Evolutionary conservation across 352 stramenopile species (phyloP), one percentile per base, ranked within the genome.

Genomic region (Pythium coloratum): DNA sequence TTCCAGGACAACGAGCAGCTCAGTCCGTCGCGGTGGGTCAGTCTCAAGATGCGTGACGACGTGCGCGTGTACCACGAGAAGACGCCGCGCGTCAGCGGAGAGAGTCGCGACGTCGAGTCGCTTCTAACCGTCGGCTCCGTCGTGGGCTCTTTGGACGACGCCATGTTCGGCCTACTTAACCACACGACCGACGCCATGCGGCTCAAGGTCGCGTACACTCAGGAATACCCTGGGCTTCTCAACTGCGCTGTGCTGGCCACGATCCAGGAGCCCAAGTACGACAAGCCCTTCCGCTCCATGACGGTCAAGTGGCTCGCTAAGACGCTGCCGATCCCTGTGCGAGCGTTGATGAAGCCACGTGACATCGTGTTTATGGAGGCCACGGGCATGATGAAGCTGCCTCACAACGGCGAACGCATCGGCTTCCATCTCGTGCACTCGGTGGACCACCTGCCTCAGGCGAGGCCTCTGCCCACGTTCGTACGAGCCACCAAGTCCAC

Each of bases 401-500:
- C 36, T 0, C 47, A 55, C 47, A 82, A 64, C 2, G 77, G 80
- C 16, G 78, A 88, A 34, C 80, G 73, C 16, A 66, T 89, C 1
- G 80, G 78, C 20, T 90, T 84, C 54, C 78, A 88, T 59, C 56
- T 89, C 57, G 44, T 83, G 49, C 82, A 86, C 61, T 91, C 82
- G 12, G 62, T 91, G 42, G 61, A 66, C 53, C 58, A 69, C 26
- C 32, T 74, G 7, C 33, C 50, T 9, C 38, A 66, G 14, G 30
- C 59, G 4, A 54, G 62, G 4, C 7, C 60, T 3, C 44, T 72
- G 20, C 59, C 56, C 74, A 59, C 68, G 69, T 55, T 66, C 49
- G 6, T 81, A 6, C 68, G 68, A n/a, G 40, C 58, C n/a, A 62
- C 66, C 54, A 57, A 79, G 46, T 88, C 81, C 0, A 60, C 80